Evolutionary conservation across 257 asterid genomes (phyloP), one percentile per base, ranked within the genome.

Genomic region (Solanum etuberosum): DNA sequence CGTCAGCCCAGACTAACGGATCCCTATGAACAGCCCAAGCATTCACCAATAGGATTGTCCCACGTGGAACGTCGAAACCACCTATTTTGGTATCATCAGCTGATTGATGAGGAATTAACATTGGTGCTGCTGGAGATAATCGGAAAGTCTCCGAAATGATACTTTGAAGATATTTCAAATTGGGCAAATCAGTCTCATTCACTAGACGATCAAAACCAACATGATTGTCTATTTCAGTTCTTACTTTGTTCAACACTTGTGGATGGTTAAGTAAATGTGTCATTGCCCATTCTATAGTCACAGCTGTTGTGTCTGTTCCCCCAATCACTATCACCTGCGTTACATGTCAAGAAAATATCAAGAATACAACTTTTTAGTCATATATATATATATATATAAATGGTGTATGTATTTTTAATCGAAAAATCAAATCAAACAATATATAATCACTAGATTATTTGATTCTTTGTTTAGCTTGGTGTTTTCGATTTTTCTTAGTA

Each of bases 231-330:
- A 89, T 25, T 59, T 89, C 91, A 16, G 13, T 51, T 89, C 54
- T 87, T 10, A 86, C 89, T 31, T 85, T 87, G 21, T 51, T 21
- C 12, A 87, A 51, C 42, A 83, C 38, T 4, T 77, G 25, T 0
- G 87, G 82, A 78, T 87, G 83, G 68, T 89, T 89, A 23, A 87
- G 85, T 27, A 89, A 82, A 76, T 16, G 42, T 4, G 88, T 65
- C 88, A 89, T 63, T 34, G 87, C 91, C 91, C 91, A 84, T 84
- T 89, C 91, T n/a, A 87, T 65, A 29, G 91, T 77, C 42, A 77
- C 89, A 0, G 91, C 63, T 3, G 91, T 65, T 12, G 91, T 89
- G 34, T 87, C 91, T 59, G 89, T 76, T 16, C 91, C 91, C 3
- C 83, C 88, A 16, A 15, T 57, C 29, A 89, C 23, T 87, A 84